A percentile compares a stretch with the other conserved stretches of the same genome.
phyloP scores from a whole-genome alignment of 2,329 filamentous ascomycete species.

The Colletotrichum camelliae region DNA sequence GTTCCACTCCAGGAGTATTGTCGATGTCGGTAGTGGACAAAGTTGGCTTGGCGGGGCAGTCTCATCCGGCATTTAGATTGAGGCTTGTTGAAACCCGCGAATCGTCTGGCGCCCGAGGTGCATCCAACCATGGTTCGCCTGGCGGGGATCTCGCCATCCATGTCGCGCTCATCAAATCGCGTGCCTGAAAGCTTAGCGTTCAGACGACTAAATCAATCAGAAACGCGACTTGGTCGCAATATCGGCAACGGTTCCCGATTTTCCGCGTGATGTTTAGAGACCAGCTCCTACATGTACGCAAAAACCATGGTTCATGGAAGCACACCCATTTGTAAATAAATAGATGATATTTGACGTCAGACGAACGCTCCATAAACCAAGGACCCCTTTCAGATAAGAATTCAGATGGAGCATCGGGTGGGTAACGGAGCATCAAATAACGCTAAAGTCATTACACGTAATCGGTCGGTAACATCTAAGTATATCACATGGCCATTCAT shows the following conservation, averaged over 20 bases:
- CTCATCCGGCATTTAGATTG: constrained; percentile 9
- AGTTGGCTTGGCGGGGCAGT: not conserved
- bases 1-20: not conserved
- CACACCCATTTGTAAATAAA: not conserved
- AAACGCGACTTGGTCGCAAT: not conserved
- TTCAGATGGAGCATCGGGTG: accelerated
- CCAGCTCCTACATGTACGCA: too few relatives aligned
- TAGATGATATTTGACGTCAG: not conserved
- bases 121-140: not conserved
- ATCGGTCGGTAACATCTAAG: not conserved
- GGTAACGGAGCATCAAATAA: not conserved
- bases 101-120: not conserved
- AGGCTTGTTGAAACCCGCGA: not conserved
- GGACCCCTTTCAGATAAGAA: not conserved
- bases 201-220: not conserved
- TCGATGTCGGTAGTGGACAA: not conserved
- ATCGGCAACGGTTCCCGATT: not conserved
- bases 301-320: not conserved
- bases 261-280: not conserved
- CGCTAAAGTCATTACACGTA: not conserved
- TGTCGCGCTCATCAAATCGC: not conserved
- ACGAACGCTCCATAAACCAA: not conserved
- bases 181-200: not conserved
- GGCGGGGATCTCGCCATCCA: not conserved
- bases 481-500: not conserved